Evolutionary conservation across 2,329 filamentous ascomycete species (phyloP), one percentile per base, ranked within the genome.

Genomic region (Epicoccum sorghinum): DNA sequence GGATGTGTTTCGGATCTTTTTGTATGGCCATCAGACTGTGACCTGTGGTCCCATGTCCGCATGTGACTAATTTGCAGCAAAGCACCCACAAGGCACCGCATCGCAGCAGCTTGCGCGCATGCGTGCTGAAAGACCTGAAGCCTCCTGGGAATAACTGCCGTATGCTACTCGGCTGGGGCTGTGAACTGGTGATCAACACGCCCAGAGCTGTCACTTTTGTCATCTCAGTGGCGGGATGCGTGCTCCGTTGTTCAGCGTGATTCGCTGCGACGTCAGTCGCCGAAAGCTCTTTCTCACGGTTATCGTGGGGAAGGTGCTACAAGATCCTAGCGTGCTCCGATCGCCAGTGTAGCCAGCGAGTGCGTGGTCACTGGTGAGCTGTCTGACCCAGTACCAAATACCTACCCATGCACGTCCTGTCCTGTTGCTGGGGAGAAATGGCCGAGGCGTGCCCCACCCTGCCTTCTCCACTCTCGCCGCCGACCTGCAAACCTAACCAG

Each of bases 241-340:
- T 18, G 32, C 9, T n/a, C 46, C 33, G 18, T 30, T 43, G 35
- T 43, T 30, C 12, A 33, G 9, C 13, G 33, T 33, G 6, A 44
- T 40, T 35, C 22, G 42, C 47, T 27, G 18, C 32, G 47, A 47
- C 47, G 53, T 52, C 45, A 52, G 38, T 56, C 53, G 43, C 53
- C 51, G 50, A 38, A 48, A 41, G 42, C 30, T 45, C 37, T 29
- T 36, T 55, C 50, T 53, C 52, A 57, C 61, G 61, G 60, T 57
- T 58, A 66, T 64, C 64, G 61, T 50, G 54, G 46, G 58, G 50
- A 50, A 43, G 51, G 60, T 63, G 52, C 54, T 57, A 61, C 63
- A 47, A 59, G 61, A 64, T 66, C 49, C 51, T 61, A 64, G 59
- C 58, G 62, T 51, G 47, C 44, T 56, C 33, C 40, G 55, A 64